A percentile compares a stretch with the other conserved stretches of the same genome.
These are phyloP conservation scores for Entomortierella beljakovae DNA, from an alignment of 192 early-diverging fungal species.

Conservation along the genomic window DNA sequence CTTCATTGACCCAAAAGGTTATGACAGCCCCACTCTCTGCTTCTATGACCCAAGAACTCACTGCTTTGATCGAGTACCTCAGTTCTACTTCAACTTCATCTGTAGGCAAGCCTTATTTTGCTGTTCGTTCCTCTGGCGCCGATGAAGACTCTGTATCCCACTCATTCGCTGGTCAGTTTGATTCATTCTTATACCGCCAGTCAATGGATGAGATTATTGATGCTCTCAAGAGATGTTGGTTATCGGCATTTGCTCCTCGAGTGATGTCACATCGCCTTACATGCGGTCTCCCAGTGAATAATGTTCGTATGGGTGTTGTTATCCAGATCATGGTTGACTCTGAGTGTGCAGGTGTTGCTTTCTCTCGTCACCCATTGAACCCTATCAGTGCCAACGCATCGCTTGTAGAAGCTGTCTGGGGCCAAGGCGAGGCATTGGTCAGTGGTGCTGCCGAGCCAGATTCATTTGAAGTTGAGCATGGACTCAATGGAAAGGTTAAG, in stretches of 20 bases:
- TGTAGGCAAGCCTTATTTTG: constrained; percentile 35
- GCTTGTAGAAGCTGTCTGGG: constrained; percentile 58
- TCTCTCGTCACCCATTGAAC: constrained; percentile 51
- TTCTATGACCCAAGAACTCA: constrained; percentile 27
- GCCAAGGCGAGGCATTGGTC: constrained; percentile 63
- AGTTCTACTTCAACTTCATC: constrained; percentile 16
- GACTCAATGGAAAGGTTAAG: constrained; percentile 42
- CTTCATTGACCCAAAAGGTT: constrained; percentile 30
- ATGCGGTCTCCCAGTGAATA: constrained; percentile 55
- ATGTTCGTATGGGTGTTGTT: constrained; percentile 61
- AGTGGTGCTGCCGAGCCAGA: constrained; percentile 64
- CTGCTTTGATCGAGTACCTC: constrained; percentile 27
- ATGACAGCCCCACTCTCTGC: constrained; percentile 34
- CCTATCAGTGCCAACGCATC: constrained; percentile 54
- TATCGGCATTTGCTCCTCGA: constrained; percentile 61
- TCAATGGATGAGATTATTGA: constrained; percentile 54
- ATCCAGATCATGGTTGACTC: constrained; percentile 63
- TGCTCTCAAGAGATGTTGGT: constrained; percentile 59
- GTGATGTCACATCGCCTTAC: constrained; percentile 63
- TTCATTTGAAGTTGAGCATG: constrained; percentile 56
- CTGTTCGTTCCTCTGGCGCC: constrained; percentile 60
- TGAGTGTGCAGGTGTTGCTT: constrained; percentile 51
- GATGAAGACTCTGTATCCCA: constrained; percentile 64
- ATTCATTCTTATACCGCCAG: constrained; percentile 61
- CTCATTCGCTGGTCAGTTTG: constrained; percentile 66